Evolutionary conservation across 345 rosid genomes (phyloP).

Genomic region (Pistacia atlantica): DNA sequence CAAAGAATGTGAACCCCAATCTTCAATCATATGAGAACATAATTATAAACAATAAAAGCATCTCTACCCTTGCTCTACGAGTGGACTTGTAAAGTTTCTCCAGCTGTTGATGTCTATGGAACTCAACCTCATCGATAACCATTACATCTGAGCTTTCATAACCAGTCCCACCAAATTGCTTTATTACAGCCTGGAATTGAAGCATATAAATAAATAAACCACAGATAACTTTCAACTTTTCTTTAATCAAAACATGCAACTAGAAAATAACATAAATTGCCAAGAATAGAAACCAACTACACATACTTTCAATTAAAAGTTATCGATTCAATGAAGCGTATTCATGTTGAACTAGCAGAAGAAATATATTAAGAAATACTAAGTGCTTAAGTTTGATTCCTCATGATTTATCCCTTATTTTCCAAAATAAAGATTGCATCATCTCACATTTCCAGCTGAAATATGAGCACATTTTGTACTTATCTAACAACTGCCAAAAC

Average conservation of each 20-base stretch:
- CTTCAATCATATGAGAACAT: slow-evolving; percentile 1
- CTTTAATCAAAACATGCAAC: neutral
- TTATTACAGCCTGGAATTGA: slow-evolving; percentile 84
- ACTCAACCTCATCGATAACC: slow-evolving; percentile 89
- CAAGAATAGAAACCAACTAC: slow-evolving; percentile 1
- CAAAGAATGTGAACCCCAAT: neutral
- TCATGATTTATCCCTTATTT: neutral
- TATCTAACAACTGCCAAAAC: neutral
- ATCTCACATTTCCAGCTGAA: neutral
- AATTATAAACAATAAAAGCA: slow-evolving; percentile 4
- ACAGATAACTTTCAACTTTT: neutral
- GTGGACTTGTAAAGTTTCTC: slow-evolving; percentile 86
- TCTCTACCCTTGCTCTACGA: slow-evolving; percentile 72
- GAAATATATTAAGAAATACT: neutral
- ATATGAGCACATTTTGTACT: neutral
- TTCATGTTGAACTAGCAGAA: neutral
- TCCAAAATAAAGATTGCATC: neutral
- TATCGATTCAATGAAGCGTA: neutral
- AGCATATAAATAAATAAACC: slow-evolving; percentile 8
- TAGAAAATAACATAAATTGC: neutral
- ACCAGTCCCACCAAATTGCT: slow-evolving; percentile 87
- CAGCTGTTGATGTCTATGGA: slow-evolving; percentile 94
- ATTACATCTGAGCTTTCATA: slow-evolving; percentile 86
- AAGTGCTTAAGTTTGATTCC: neutral
- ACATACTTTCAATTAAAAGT: neutral